A percentile compares a stretch with the other conserved stretches of the same genome.
phyloP scores from a whole-genome alignment of 2,329 filamentous ascomycete genomes.

The Knufia fluminis region DNA sequence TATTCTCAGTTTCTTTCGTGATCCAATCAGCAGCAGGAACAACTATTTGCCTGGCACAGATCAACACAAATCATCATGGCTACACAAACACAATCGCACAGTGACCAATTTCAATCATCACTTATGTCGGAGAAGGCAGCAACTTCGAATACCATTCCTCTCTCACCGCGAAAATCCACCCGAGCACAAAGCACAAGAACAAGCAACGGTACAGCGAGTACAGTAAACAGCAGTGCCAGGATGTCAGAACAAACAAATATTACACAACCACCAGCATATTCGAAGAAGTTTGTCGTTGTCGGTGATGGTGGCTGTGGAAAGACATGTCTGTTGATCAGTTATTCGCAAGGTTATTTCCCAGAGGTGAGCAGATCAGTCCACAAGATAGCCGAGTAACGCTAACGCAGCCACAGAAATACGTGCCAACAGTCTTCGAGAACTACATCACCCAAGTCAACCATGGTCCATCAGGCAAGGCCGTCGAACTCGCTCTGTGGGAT shows the following conservation, averaged over 20 bases:
- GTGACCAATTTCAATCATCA: constrained; percentile 13
- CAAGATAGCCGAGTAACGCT: neutral
- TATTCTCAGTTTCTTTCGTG: too few species aligned
- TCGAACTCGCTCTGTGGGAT: constrained; percentile 96
- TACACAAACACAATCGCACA: constrained; percentile 9
- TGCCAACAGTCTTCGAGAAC: constrained; percentile 98
- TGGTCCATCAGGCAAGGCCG: constrained; percentile 76
- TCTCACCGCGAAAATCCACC: constrained; percentile 37
- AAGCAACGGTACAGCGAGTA: constrained; percentile 86
- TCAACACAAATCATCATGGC: constrained; percentile 2
- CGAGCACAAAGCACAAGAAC: constrained; percentile 52
- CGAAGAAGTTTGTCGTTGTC: constrained; percentile 98
- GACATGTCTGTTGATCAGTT: constrained; percentile 96
- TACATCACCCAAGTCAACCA: constrained; percentile 98
- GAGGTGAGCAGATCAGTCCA: constrained; percentile 55
- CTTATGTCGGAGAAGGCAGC: constrained; percentile 22
- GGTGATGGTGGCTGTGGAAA: constrained; percentile 97
- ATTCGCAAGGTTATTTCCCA: constrained; percentile 96
- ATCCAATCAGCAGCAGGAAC: neutral
- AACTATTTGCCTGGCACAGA: neutral
- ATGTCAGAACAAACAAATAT: constrained; percentile 74
- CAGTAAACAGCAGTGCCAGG: constrained; percentile 54
- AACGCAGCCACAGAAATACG: constrained; percentile 70
- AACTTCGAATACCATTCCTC: constrained; percentile 16
- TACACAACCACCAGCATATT: constrained; percentile 85